Evolutionary conservation across 2,329 filamentous ascomycete genomes (phyloP).

Genomic region (Pyrenochaeta sp.): DNA sequence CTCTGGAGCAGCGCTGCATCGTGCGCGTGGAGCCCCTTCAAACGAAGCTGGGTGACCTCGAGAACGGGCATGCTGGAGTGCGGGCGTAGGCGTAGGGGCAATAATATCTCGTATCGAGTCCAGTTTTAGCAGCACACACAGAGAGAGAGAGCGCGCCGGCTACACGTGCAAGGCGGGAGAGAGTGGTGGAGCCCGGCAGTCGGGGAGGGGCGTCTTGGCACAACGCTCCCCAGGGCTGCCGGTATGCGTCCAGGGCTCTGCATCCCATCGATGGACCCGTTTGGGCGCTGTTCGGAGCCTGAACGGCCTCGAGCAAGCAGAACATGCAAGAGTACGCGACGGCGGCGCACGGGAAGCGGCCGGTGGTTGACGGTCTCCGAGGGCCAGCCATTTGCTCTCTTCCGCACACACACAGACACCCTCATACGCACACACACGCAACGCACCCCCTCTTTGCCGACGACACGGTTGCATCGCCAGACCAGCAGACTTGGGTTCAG

Average conservation of each 20-base stretch:
- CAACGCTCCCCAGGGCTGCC: neutral
- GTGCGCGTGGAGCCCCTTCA: constrained; percentile 27
- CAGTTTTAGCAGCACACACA: constrained; percentile 39
- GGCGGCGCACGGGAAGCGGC: neutral
- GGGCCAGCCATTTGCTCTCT: too few species aligned
- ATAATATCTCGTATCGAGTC: constrained; percentile 29
- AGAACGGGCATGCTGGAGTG: constrained; percentile 35
- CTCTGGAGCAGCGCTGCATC: constrained; percentile 34
- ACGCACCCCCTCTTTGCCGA: constrained; percentile 1
- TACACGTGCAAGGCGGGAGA: constrained; percentile 28
- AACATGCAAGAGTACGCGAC: neutral
- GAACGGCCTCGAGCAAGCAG: neutral
- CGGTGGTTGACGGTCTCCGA: neutral
- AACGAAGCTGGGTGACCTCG: constrained; percentile 38
- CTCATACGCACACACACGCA: too few species aligned
- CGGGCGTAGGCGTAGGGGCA: constrained; percentile 15
- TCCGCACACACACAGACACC: too few species aligned
- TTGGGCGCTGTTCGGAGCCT: neutral
- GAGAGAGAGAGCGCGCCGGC: constrained; percentile 16
- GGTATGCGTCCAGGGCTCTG: neutral
- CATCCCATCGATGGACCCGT: neutral
- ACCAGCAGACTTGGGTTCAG: constrained; percentile 22
- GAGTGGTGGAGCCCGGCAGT: constrained; percentile 21
- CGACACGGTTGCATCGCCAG: constrained; percentile 19
- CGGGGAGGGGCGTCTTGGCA: constrained; percentile 13